Evolutionary conservation across 441 rosid genomes (phyloP).

Genomic region (Euphorbia schlechtendalii): DNA sequence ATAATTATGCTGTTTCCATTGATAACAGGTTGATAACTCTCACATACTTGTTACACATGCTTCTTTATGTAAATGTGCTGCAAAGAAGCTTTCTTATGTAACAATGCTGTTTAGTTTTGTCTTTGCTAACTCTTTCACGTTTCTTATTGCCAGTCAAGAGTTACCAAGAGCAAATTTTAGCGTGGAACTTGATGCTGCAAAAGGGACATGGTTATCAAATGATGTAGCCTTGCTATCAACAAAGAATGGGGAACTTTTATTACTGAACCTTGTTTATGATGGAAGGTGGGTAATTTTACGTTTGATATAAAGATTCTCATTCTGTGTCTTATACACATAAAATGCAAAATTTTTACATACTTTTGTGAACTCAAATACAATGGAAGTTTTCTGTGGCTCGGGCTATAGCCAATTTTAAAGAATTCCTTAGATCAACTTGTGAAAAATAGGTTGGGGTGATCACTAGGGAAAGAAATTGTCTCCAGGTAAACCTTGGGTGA

Average conservation of each 20-base stretch:
- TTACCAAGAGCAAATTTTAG: constrained; percentile 80
- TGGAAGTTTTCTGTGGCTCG: no score
- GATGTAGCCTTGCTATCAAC: constrained; percentile 89
- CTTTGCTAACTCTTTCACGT: background rate
- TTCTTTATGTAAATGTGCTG: background rate
- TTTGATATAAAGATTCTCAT: constrained; percentile 11
- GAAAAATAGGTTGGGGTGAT: background rate
- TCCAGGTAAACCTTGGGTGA: background rate
- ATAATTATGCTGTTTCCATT: constrained; percentile 66
- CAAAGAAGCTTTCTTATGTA: background rate
- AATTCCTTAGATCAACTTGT: constrained; percentile 1
- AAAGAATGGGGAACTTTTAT: constrained; percentile 84
- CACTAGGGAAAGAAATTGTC: background rate
- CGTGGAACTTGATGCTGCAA: constrained; percentile 97
- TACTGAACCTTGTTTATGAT: constrained; percentile 87
- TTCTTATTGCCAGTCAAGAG: constrained; percentile 67
- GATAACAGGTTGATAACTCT: constrained; percentile 61
- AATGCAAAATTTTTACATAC: background rate
- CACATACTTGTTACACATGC: background rate
- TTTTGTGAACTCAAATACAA: background rate
- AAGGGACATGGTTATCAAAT: constrained; percentile 73
- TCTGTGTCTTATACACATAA: constrained; percentile 6
- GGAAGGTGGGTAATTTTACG: constrained; percentile 58
- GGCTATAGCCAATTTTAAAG: background rate
- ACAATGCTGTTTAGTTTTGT: constrained; percentile 4